These are phyloP conservation scores for Aspergillus vadensis DNA, from an alignment of 2,329 filamentous ascomycete species.

Conservation along the genomic window DNA sequence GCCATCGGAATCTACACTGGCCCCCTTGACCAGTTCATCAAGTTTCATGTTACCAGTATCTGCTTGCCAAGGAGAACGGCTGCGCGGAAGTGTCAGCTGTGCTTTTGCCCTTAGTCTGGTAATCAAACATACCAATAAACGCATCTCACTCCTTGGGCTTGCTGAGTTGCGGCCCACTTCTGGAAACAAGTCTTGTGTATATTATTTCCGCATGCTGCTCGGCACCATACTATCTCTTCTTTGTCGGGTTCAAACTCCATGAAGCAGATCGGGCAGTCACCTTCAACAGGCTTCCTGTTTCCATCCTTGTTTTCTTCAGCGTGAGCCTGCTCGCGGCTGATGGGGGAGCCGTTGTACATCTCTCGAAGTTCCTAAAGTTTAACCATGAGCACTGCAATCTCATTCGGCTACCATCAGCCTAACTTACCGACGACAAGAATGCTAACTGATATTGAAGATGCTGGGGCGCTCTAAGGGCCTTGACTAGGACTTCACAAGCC, in stretches of 20 bases:
- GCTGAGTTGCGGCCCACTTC: conserved; percentile 51
- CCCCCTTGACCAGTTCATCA: conserved; percentile 33
- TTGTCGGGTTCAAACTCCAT: conserved; percentile 54
- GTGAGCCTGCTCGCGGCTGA: conserved; percentile 47
- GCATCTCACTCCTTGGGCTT: conserved; percentile 40
- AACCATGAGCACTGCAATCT: not conserved
- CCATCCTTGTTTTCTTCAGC: conserved; percentile 41
- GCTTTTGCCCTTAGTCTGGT: not conserved
- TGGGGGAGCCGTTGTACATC: conserved; percentile 57
- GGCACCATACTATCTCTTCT: conserved; percentile 59
- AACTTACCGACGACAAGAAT: conserved; percentile 53
- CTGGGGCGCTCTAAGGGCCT: conserved; percentile 58
- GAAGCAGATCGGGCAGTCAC: conserved; percentile 66
- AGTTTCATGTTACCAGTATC: conserved; percentile 35
- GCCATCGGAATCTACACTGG: conserved; percentile 38
- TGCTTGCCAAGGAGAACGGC: conserved; percentile 45
- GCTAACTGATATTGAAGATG: conserved; percentile 62
- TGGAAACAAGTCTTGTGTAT: conserved; percentile 61
- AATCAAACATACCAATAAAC: conserved; percentile 46
- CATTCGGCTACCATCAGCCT: too few species aligned
- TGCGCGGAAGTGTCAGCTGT: conserved; percentile 18
- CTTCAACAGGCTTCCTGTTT: conserved; percentile 61
- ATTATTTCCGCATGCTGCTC: conserved; percentile 63
- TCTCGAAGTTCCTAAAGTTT: conserved; percentile 55
- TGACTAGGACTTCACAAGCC: conserved; percentile 52